Base-by-base conservation (phyloP, 306 rosid genomes). In the Datisca glomerata region DNA sequence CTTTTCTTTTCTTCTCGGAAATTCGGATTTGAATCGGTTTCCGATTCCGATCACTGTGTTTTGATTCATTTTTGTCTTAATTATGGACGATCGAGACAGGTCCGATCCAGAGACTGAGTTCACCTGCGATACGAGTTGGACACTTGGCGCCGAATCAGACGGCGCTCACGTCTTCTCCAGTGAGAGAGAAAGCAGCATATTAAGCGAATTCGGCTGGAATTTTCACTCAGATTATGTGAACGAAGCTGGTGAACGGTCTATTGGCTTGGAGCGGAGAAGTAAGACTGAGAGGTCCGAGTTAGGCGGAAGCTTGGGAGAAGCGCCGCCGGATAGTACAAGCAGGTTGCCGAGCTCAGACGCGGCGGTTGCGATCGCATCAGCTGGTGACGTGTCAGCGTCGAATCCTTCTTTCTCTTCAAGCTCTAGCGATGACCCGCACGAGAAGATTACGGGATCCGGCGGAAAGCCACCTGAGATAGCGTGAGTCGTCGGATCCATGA, bases 391-490 rank as follows among this genome's bases (percentile, higher is more conserved):
- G 1, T 24, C 71, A 24, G 65, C 79, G 12, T 78, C 65, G 21
- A 81, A 80, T 60, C 89, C 68, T 34, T 85, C 93, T 4, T 45
- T 65, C 7, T 82, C 96, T 8, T 76, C 94, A 7, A 76, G 81
- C 65, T 77, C 97, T 41, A 89, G 84, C 53, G 97, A 81, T 28
- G 95, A 89, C 54, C 91, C n/a, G 37, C 66, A 75, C 17, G 97
- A 89, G 63, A 73, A 63, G 55, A 70, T 83, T 7, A 56, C 83
- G 14, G 72, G 60, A 53, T 81, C 86, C 50, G 86, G 73, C 3
- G 82, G 57, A 25, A 79, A 76, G 44, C 80, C 53, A 39, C 61
- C 79, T 27, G 74, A 83, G 71, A 80, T 38, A 55, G 76, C 80
- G 97, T 89, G 97, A 89, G 98, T 82, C 41, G 98, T 82, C 41